A percentile compares a stretch with the other conserved stretches of the same genome.
These are phyloP conservation scores for Aspergillus quadricinctus DNA, from an alignment of 2,329 filamentous ascomycete species.

Conservation along the genomic window DNA sequence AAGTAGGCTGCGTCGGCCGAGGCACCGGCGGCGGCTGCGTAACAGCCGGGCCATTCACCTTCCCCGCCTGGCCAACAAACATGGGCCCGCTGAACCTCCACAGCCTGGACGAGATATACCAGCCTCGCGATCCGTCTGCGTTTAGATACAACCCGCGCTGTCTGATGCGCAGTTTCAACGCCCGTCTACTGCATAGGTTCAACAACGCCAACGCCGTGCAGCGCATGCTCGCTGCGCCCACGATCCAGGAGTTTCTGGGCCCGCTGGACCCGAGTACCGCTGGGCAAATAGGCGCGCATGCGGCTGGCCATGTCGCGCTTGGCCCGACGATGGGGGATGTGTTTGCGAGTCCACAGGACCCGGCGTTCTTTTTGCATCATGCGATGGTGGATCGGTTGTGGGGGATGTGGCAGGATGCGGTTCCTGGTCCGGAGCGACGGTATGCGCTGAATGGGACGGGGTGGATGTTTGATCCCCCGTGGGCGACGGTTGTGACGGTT, in stretches of 20 bases:
- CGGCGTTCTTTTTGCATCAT: background rate
- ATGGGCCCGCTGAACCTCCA: conserved; percentile 7
- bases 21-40: conserved; percentile 14
- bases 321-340: background rate
- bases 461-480: conserved; percentile 14
- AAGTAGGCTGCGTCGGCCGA: background rate
- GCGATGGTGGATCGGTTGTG: background rate
- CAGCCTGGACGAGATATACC: background rate
- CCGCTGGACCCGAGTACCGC: background rate
- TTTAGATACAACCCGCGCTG: conserved; percentile 13
- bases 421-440: background rate
- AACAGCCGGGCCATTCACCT: conserved; percentile 8
- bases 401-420: background rate
- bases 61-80: conserved; percentile 2
- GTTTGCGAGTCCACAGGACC: background rate
- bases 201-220: background rate
- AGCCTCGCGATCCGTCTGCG: background rate
- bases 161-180: conserved; percentile 1
- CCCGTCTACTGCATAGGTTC: background rate
- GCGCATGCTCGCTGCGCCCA: background rate
- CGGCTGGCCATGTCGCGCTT: background rate
- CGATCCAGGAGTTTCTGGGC: background rate
- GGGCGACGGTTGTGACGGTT: conserved; percentile 7
- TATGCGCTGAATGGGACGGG: conserved; percentile 17
- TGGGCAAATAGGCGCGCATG: background rate